Evolutionary conservation across 2,329 filamentous ascomycete species (phyloP), one percentile per base, ranked within the genome.

Genomic region (Penicillium sclerotigenum): DNA sequence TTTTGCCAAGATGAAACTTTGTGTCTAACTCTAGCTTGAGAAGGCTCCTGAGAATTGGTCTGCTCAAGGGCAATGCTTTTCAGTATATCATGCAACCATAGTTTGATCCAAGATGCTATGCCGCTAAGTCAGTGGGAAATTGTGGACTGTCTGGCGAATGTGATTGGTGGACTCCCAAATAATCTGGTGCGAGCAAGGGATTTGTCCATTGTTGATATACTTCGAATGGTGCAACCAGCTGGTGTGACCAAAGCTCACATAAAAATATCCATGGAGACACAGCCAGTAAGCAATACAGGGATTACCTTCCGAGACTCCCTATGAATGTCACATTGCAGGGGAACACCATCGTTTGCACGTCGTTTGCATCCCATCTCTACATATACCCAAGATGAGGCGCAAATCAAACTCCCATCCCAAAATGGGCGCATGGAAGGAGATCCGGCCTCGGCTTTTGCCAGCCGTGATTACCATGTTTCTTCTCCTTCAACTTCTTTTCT

Each of bases 401-500:
- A 20, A 26, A 29, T 22, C 29, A 28, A 33, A 45, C 2, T 20
- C 22, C 8, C 18, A 28, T 20, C 38, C 22, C 13, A 46, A 37
- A 45, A 47, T 26, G 42, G 20, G 41, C 5, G 20, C 26, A 31
- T 53, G 50, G 50, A 47, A 37, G 20, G 31, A 42, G 16, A 36
- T 54, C 14, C 29, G 38, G 18, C 16, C 52, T 18, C 46, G 7
- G 9, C 29, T 50, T n/a, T 16, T 54, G 29, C 46, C 46, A 3
- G 46, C 52, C 5, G 18, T 54, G 10, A 36, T 50, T 2, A 22
- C 18, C 5, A 54, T 50, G 38, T 59, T 58, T 22, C 5, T 60
- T n/a, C 33, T 60, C 9, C 53, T 62, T 5, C 59, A 62, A 40
- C 28, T 61, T 0, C 37, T 59, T 9, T 61, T 61, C 22, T 37